phyloP scores from a whole-genome alignment of 495 filamentous ascomycete species.

The Umbilicaria muhlenbergii region DNA sequence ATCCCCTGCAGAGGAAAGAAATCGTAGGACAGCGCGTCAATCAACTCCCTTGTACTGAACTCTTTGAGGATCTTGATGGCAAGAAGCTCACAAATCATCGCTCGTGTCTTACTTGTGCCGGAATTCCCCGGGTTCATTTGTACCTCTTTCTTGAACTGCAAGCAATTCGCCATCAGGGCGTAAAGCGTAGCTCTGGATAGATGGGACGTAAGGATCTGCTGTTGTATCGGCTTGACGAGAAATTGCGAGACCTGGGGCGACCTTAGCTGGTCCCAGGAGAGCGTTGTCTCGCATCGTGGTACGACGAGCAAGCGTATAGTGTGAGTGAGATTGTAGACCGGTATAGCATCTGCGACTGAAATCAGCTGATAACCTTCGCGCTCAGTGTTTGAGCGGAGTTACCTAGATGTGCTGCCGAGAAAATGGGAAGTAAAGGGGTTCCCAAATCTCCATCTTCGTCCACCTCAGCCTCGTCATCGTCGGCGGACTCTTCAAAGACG shows the following conservation, averaged over 20 bases:
- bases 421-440: constrained; percentile 61
- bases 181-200: constrained; percentile 78
- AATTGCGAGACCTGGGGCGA: constrained; percentile 94
- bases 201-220: constrained; percentile 62
- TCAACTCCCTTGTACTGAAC: constrained; percentile 70
- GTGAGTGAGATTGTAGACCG: constrained; percentile 82
- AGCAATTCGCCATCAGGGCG: constrained; percentile 78
- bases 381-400: constrained; percentile 1
- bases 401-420: constrained; percentile 72
- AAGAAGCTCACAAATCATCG: constrained; percentile 79
- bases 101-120: constrained; percentile 65
- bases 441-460: constrained; percentile 43
- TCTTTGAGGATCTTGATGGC: constrained; percentile 82
- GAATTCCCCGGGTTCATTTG: constrained; percentile 67
- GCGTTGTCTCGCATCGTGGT: constrained; percentile 70
- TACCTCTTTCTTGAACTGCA: constrained; percentile 82
- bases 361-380: no score
- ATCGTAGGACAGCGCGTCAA: constrained; percentile 86
- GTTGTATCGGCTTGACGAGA: constrained; percentile 78
- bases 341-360: constrained; percentile 41
- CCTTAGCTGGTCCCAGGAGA: constrained; percentile 90
- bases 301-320: constrained; percentile 69
- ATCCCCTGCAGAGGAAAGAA: constrained; percentile 82
- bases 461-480: constrained; percentile 25
- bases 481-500: constrained; percentile 23